Base-by-base conservation (phyloP, 192 early-diverging fungal species). In the Spizellomyces punctatus region DNA sequence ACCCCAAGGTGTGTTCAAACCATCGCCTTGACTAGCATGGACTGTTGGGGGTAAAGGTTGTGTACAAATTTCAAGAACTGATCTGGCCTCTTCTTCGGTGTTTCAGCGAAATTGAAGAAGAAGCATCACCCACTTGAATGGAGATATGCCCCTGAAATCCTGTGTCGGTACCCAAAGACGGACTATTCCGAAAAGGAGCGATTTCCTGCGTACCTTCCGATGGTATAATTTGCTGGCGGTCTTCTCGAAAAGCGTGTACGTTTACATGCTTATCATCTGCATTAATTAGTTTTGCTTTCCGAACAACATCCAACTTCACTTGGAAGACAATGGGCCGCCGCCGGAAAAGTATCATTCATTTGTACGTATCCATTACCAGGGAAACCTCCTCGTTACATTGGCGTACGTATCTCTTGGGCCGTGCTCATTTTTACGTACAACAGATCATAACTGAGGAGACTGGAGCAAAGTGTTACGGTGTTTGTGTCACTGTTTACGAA, bases 251-350 rank as follows among this genome's bases (percentile, higher is more conserved):
- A 36, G 27, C 27, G 27, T 36, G 27, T 36, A 36, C 27, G 27
- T 36, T 2, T 3, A 36, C 27, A 3, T 36, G 27, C 27, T 36
- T 2, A 36, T 3, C 27, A 36, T 36, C 27, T 36, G 3, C 27
- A 36, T 36, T 3, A 2, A 3, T 36, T 61, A 86, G 85, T 84
- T 86, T 64, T 82, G 80, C 63, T 86, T 84, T 75, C 85, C 85
- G 21, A 79, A 85, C 59, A 76, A 85, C 56, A 42, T 86, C 14
- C 43, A 54, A 16, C 69, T 86, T n/a, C 19, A 48, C 9, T 54
- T 76, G 54, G 57, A 67, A 12, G 72, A 76, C 8, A 76, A 60
- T 50, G 74, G 75, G 6, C 64, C 76, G 12, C 82, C 79, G 8
- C 70, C 77, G 44, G 69, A 73, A 48, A 84, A 67, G 27, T 83